A percentile compares a stretch with the other conserved stretches of the same genome.
These are phyloP conservation scores for Candida tetrigidarum DNA, from an alignment of 1,139 yeast species.

Conservation along the genomic window DNA sequence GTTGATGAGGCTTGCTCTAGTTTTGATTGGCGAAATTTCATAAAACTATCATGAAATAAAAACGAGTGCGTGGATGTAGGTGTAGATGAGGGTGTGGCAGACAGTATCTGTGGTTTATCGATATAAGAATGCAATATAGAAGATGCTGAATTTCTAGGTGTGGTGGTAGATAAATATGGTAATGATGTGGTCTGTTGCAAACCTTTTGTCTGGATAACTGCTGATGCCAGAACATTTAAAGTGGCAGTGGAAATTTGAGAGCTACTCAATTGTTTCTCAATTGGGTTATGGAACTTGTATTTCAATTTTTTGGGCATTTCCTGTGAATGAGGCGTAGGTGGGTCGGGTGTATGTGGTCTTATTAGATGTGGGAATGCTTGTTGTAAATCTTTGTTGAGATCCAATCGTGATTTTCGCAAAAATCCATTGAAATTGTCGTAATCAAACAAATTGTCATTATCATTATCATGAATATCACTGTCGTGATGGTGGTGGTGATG, in stretches of 20 bases:
- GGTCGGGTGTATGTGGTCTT: conserved; percentile 17
- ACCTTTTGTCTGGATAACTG: conserved; percentile 1
- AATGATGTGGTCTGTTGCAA: conserved; percentile 3
- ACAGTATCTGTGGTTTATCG: conserved; percentile 8
- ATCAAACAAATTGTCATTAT: conserved; percentile 16
- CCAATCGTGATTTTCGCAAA: conserved; percentile 38
- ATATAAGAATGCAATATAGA: conserved; percentile 7
- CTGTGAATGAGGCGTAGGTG: neutral
- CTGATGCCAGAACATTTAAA: conserved; percentile 21
- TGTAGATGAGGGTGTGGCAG: conserved; percentile 6
- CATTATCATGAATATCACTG: conserved; percentile 7
- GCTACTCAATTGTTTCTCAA: conserved; percentile 23
- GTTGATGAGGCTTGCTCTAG: neutral
- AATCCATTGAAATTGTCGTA: conserved; percentile 37
- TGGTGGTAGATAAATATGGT: conserved; percentile 1
- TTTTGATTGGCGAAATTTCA: conserved; percentile 3
- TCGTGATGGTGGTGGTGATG: neutral
- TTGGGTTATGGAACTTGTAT: conserved; percentile 44
- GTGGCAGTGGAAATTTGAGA: conserved; percentile 31
- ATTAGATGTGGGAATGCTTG: conserved; percentile 38
- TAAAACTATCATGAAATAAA: conserved; percentile 5
- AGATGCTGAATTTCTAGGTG: conserved; percentile 5
- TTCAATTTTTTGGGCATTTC: neutral
- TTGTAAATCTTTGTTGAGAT: conserved; percentile 24
- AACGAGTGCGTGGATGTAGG: conserved; percentile 6